Base-by-base conservation (phyloP, 495 filamentous ascomycete genomes). In the Talaromyces stipitatus region DNA sequence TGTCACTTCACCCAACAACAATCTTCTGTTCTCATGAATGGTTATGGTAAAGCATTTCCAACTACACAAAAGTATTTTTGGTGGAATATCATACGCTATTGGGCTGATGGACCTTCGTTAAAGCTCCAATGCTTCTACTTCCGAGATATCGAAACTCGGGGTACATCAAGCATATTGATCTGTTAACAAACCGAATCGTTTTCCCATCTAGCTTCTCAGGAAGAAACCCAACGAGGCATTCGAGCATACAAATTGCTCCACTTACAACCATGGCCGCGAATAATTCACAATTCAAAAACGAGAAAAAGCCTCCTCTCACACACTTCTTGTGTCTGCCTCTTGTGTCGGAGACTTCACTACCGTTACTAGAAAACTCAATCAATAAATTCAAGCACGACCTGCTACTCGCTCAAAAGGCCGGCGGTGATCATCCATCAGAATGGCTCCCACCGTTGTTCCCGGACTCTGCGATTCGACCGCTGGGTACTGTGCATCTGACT, bases 241-340 rank as follows among this genome's bases (percentile, higher is more conserved):
- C 20, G 4, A 48, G 20, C 22, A n/a, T 48, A 14, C 4, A 18
- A 28, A n/a, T 23, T 18, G 16, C 48, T 4, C 7, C 48, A 20
- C 8, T 30, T 2, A 12, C 47, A 16, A 29, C 48, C 14, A 51
- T 28, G 47, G 24, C 47, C 18, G 27, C 27, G 11, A 18, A 29
- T 9, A 41, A 3, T 10, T 27, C 16, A 9, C 33, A 18, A 36
- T 2, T 36, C 3, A 36, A 26, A n/a, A 54, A 58, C 26, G 60
- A 65, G 43, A 73, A 72, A 62, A 58, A 60, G 16, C 74, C 77
- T 16, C 73, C 71, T 16, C 78, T 88, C n/a, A 96, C 92, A 0
- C 92, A 96, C 68, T 96, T 96, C 67, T 82, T 96, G 33, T 92
- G 88, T 69, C 69, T 96, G 51, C 90, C 92, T 9, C 83, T 96